Percentiles rank a stretch among this genome's conserved stretches.
phyloP scores from a whole-genome alignment of 345 rosid species.

The Linum usitatissimum region DNA sequence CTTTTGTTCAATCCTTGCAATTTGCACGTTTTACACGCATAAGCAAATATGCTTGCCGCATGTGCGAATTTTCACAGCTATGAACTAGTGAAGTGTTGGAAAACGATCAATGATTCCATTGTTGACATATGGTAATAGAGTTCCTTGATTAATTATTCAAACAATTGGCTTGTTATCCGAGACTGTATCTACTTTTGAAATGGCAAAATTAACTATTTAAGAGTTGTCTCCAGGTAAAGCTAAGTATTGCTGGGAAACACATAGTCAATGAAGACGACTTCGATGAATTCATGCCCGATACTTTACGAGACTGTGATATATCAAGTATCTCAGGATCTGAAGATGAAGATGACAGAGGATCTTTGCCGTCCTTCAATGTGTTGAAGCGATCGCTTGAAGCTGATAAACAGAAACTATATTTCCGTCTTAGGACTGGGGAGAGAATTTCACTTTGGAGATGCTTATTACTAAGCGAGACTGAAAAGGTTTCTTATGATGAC shows the following conservation, averaged over 20 bases:
- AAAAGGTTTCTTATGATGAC: slow-evolving; percentile 33
- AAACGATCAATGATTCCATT: no score
- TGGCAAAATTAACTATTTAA: no score
- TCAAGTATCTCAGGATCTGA: slow-evolving; percentile 96
- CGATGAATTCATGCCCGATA: slow-evolving; percentile 62
- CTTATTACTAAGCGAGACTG: slow-evolving; percentile 52
- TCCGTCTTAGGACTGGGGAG: slow-evolving; percentile 57
- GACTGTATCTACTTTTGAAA: no score
- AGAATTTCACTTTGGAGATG: slow-evolving; percentile 69
- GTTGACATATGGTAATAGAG: no score
- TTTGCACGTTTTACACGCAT: neutral
- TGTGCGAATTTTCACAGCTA: neutral
- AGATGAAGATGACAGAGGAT: slow-evolving; percentile 55
- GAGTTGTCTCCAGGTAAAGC: slow-evolving; percentile 45
- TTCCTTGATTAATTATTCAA: no score
- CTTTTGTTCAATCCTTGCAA: neutral
- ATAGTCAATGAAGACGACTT: slow-evolving; percentile 75
- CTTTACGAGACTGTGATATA: slow-evolving; percentile 64
- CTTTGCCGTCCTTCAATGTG: slow-evolving; percentile 17
- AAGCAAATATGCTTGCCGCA: neutral
- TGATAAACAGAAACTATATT: slow-evolving; percentile 49
- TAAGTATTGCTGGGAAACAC: slow-evolving; percentile 68
- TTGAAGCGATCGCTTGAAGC: slow-evolving; percentile 24
- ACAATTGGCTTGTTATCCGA: neutral
- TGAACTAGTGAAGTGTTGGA: neutral